Base-by-base conservation (phyloP, 805 yeast genomes). In the Candida railenensis region DNA sequence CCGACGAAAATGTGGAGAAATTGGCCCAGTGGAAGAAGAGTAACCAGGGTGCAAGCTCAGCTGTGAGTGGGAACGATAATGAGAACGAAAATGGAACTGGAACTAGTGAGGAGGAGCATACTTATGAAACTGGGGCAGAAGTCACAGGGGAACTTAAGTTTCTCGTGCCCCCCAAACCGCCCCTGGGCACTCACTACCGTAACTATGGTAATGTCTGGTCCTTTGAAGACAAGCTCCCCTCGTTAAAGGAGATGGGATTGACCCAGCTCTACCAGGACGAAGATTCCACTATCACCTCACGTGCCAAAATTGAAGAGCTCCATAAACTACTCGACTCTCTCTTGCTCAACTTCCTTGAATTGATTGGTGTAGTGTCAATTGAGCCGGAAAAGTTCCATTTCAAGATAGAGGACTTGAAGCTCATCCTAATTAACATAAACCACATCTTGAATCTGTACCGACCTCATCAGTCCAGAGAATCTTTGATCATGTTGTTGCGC, bases 201-300 rank as follows among this genome's bases (percentile, higher is more conserved):
- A 87, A 92, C 0, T 94, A 90, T 66, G 99, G 99, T 4, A 87
- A 85, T 53, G 69, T 89, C 15, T 92, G 99, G 99, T 85, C 87
- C 51, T 77, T 80, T 55, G 76, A 78, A 49, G 96, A 92, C 60
- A 81, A 80, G 54, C 76, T 89, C 38, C 94, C 95, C 1, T 80
- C 85, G 19, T 69, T 94, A 20, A 77, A 80, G 46, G 88, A 84
- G 22, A 79, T 87, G 59, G 96, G 96, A 0, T 82, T 91, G 57
- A 71, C 74, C 16, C 95, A 89, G 59, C 67, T 92, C 43, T 91
- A 89, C 59, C 48, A 55, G 20, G 73, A 67, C 20, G 67, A 67
- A 19, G 71, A 69, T 45, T 73, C 67, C 37, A 48, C 50, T 5
- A 64, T 63, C 34, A 67, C 71, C 11, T 64, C 69, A 12, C 59